phyloP scores from a whole-genome alignment of 495 filamentous ascomycete genomes.

The Lasiosphaeria ovina region DNA sequence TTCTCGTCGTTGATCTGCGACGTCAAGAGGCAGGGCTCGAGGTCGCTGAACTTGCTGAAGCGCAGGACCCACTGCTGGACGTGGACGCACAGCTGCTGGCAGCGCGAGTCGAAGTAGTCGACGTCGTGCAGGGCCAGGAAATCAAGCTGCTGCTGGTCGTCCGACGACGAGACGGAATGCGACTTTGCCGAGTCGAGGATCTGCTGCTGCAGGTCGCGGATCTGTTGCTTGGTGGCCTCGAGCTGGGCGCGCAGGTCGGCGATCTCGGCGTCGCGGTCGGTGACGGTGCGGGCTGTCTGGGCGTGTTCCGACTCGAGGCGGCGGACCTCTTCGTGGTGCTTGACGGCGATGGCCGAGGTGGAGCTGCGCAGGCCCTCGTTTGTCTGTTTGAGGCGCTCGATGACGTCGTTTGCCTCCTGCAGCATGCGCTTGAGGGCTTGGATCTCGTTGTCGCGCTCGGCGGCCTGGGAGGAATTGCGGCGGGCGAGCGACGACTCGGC shows the following conservation, averaged over 20 bases:
- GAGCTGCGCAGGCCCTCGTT: constrained; percentile 79
- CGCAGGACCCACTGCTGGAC: constrained; percentile 94
- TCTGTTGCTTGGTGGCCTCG: constrained; percentile 71
- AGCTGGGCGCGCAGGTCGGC: constrained; percentile 73
- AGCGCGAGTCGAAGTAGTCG: constrained; percentile 92
- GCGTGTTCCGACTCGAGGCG: constrained; percentile 55
- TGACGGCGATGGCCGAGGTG: constrained; percentile 66
- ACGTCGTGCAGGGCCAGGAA: constrained; percentile 83
- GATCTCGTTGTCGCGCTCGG: constrained; percentile 75
- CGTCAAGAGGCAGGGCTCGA: constrained; percentile 74
- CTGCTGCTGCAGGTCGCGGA: constrained; percentile 77
- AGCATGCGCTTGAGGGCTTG: constrained; percentile 73
- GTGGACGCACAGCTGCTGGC: constrained; percentile 87
- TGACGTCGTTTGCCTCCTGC: constrained; percentile 74
- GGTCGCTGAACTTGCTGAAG: constrained; percentile 94
- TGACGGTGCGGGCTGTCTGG: constrained; percentile 57
- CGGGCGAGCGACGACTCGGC: constrained; percentile 54
- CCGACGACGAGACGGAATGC: constrained; percentile 25
- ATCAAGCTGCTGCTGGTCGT: constrained; percentile 55
- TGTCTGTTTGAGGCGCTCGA: constrained; percentile 69
- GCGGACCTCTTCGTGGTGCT: constrained; percentile 62
- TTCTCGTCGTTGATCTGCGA: constrained; percentile 83
- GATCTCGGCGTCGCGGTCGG: constrained; percentile 80
- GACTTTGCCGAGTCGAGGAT: constrained; percentile 51
- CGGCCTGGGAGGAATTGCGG: constrained; percentile 47